phyloP scores from a whole-genome alignment of 2,329 filamentous ascomycete species.

The Diaporthe velutina region DNA sequence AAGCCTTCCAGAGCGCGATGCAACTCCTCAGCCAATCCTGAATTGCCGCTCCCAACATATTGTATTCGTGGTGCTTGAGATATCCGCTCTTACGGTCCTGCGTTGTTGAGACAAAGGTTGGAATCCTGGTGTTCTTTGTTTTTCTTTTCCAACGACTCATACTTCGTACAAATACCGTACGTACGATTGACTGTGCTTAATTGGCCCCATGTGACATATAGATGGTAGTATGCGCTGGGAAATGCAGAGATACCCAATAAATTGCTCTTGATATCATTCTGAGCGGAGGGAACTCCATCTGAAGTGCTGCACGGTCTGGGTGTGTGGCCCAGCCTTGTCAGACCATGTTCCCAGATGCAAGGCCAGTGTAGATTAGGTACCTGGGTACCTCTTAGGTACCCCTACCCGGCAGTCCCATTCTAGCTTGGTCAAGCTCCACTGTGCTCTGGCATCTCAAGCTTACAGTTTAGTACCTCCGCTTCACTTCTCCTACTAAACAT shows the following conservation, averaged over 20 bases:
- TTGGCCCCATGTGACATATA: background rate
- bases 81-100: background rate
- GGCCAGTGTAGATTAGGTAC: background rate
- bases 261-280: background rate
- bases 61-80: background rate
- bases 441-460: background rate
- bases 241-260: constrained; percentile 23
- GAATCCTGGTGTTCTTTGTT: background rate
- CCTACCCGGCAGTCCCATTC: background rate
- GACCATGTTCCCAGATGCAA: background rate
- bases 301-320: background rate
- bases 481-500: background rate
- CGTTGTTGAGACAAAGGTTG: background rate
- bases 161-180: background rate
- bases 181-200: background rate
- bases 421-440: background rate
- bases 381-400: background rate
- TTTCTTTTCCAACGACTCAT: background rate
- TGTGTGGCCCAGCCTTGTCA: background rate
- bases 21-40: constrained; percentile 60
- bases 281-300: background rate
- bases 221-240: background rate
- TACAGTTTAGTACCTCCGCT: background rate
- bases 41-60: background rate
- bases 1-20: constrained; percentile 73